Evolutionary conservation across 495 filamentous ascomycete genomes (phyloP), one percentile per base, ranked within the genome.

Genomic region (Peziza echinospora): DNA sequence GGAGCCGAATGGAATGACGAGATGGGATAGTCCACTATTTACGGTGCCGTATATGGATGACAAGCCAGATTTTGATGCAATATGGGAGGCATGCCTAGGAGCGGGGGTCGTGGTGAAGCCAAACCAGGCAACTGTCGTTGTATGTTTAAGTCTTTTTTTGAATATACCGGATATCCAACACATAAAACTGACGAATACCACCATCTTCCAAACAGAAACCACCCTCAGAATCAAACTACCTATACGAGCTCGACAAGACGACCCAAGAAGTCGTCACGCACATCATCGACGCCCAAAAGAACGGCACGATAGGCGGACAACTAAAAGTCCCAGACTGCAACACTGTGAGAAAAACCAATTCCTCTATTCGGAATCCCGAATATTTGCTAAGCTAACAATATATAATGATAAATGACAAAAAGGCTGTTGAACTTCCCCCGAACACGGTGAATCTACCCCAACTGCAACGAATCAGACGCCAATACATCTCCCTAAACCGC

Each of bases 21-120:
- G 89, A 41, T 97, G 89, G 89, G 89, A 97, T 60, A 81, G 78
- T 51, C 89, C 89, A 5, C 70, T 94, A 19, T 96, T 94, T 65
- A 87, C 84, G 7, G 76, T 94, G 0, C 73, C 82, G 9, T 85
- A 75, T 67, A 71, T 78, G 10, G 89, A 97, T 58, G 65, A 70
- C 30, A 59, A 64, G n/a, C 77, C 77, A 4, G 69, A 71, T 8
- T 67, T 70, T 23, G 60, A 62, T 41, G 60, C 53, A 41, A 80
- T 97, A 46, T 96, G 87, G 84, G 78, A 84, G 25, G 76, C 79
- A 0, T 61, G 93, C 41, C 66, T 77, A 2, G 76, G 73, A 26
- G 30, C 30, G 19, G 73, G 64, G 48, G 74, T 74, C 46, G 56
- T 70, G 21, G 72, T 92, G 24, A 67, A 71, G 49, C 80, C 84